Percentiles rank a stretch among this genome's conserved stretches.
phyloP scores from a whole-genome alignment of 352 stramenopile species.

The Phytophthora cryptogea region DNA sequence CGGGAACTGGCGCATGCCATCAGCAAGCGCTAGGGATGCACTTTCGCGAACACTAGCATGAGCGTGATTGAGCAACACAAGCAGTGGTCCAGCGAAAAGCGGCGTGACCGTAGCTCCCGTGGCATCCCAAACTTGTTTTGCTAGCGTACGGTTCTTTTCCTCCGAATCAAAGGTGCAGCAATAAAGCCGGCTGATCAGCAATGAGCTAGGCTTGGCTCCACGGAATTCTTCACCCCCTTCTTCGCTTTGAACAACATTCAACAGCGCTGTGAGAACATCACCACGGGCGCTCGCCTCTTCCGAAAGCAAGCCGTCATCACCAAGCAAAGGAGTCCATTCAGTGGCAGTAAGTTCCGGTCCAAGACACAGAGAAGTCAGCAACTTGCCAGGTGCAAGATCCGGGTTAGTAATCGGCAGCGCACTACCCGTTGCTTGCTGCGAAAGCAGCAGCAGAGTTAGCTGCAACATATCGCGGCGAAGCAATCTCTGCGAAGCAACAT shows the following conservation, averaged over 20 bases:
- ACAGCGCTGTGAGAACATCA: constrained; percentile 62
- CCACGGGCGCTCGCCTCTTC: constrained; percentile 54
- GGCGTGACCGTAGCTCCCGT: constrained; percentile 53
- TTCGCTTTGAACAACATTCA: constrained; percentile 62
- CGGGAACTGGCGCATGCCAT: constrained; percentile 82
- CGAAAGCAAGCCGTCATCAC: constrained; percentile 73
- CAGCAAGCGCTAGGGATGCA: constrained; percentile 74
- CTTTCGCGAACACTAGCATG: constrained; percentile 79
- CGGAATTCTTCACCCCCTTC: constrained; percentile 51
- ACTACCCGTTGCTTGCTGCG: constrained; percentile 52
- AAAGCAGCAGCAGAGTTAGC: constrained; percentile 64
- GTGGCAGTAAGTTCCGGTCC: constrained; percentile 54
- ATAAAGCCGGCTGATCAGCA: constrained; percentile 69
- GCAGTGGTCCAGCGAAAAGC: constrained; percentile 64
- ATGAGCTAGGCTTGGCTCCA: constrained; percentile 41
- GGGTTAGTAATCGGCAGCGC: constrained; percentile 67
- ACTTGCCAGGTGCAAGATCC: constrained; percentile 53
- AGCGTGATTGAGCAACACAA: constrained; percentile 77
- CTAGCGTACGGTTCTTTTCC: constrained; percentile 60
- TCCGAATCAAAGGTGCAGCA: constrained; percentile 68
- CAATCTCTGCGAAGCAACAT: constrained; percentile 73
- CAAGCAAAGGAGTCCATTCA: constrained; percentile 77
- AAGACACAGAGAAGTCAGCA: constrained; percentile 65
- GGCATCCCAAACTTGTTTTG: constrained; percentile 68
- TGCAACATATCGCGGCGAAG: constrained; percentile 81